Base-by-base conservation (phyloP, 257 asterid species). In the Ocimum tenuiflorum region DNA sequence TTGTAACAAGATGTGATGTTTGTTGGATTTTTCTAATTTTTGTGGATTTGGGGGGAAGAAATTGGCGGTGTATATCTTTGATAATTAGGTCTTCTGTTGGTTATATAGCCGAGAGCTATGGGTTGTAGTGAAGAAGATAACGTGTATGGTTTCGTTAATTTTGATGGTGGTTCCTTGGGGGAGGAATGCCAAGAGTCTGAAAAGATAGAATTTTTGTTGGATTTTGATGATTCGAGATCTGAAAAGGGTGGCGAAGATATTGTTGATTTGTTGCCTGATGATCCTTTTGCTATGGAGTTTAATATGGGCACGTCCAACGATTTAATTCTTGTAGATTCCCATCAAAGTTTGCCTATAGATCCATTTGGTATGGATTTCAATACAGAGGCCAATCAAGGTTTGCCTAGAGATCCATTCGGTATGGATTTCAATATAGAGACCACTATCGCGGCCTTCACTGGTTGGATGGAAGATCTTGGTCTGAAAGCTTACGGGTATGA, bases 341-440 rank as follows among this genome's bases (percentile, higher is more conserved):
- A 72, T 47, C 15, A 42, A 4, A 46, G 57, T 77, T 80, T 89
- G 77, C 96, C 95, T 1, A 56, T 0, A 29, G 92, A 89, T 79
- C 92, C 92, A n/a, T 89, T 89, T 51, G 88, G 35, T 7, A 52
- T 77, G 77, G 77, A 68, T 63, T 47, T 79, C 54, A 54, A n/a
- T n/a, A n/a, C n/a, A n/a, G n/a, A n/a, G n/a, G n/a, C n/a, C n/a
- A n/a, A 72, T 47, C 15, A 42, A 4, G 39, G 57, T 77, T 80
- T 89, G 77, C 96, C 95, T 1, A 56, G 1, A 29, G 92, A 89
- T 79, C 92, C 92, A n/a, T 89, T 89, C 47, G 88, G 63, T 58
- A 81, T 72, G 83, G 78, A 65, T 31, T 38, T 63, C 53, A 17
- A 54, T 42, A 58, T 71, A 17, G 79, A 66, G 56, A 72, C 84